Evolutionary conservation across 768 basidiomycete genomes (phyloP), one percentile per base, ranked within the genome.

Genomic region (Collybia sordida): DNA sequence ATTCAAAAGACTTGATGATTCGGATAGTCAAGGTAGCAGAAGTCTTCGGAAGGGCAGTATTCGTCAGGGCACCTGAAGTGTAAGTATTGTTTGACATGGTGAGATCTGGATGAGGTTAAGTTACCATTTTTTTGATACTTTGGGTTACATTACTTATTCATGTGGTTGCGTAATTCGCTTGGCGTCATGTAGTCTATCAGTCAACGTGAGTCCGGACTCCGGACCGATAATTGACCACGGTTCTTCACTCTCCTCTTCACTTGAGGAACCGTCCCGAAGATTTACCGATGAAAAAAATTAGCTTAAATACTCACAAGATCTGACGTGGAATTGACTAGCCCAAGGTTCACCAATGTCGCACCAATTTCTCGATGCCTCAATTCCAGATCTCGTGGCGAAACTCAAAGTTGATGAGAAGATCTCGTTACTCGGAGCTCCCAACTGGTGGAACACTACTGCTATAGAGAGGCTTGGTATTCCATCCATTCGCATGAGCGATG

Each of bases 1-100:
- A 98, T 62, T 84, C 85, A 65, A 99, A 96, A 17, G 91, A 93
- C 65, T 99, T 99, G 73, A 99, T 91, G 54, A 98, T 79, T 25
- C 96, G 85, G 42, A 98, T 67, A 6, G 96, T 98, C 50, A 98
- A 71, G 4, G 92, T 93, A 18, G 93, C 92, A 53, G 83, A 76
- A 2, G 87, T 86, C 57, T 71, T 78, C 8, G 92, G 88, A 2
- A 78, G 74, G 23, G 82, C 74, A 46, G 79, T 71, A 69, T 87
- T 93, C 37, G 85, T 85, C 36, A 85, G 74, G 27, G 68, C 59
- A 48, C 77, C 73, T 42, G 72, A 70, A 56, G 71, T n/a, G n/a
- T n/a, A n/a, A n/a, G n/a, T n/a, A n/a, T n/a, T n/a, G 50, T 63
- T 64, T 38, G 64, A 58, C 71, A 71, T 72, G 48, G 51, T 41